Evolutionary conservation across 2,329 filamentous ascomycete genomes (phyloP).

Genomic region (Xylaria sp.): DNA sequence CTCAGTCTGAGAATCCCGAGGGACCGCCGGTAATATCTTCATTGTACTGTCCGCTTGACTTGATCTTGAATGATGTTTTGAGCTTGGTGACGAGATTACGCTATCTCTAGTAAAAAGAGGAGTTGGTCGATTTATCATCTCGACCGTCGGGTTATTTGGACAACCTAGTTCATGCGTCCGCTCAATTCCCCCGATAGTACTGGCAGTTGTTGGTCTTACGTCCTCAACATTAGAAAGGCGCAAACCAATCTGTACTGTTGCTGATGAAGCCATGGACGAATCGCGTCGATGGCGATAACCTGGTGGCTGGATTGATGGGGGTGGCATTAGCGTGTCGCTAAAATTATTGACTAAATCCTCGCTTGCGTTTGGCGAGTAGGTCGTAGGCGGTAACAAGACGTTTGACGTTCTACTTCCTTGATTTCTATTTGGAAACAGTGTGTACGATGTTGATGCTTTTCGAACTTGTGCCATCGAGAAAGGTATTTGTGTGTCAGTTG

Average conservation of each 20-base stretch:
- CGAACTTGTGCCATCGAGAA: slow-evolving; percentile 47
- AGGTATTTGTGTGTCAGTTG: slow-evolving; percentile 50
- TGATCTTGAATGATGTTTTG: slow-evolving; percentile 39
- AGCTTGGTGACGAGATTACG: slow-evolving; percentile 43
- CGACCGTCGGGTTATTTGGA: slow-evolving; percentile 43
- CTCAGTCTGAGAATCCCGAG: slow-evolving; percentile 42
- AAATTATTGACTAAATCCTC: slow-evolving; percentile 31
- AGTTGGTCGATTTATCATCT: slow-evolving; percentile 46
- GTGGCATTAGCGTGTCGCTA: slow-evolving; percentile 55
- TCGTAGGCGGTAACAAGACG: slow-evolving; percentile 60
- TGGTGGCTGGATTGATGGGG: slow-evolving; percentile 56
- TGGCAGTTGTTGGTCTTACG: slow-evolving; percentile 55
- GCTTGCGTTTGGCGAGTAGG: slow-evolving; percentile 54
- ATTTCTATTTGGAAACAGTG: slow-evolving; percentile 53
- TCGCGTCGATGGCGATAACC: slow-evolving; percentile 63
- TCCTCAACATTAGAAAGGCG: slow-evolving; percentile 71
- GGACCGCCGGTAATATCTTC: slow-evolving; percentile 54
- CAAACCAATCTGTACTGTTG: slow-evolving; percentile 77
- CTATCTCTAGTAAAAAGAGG: slow-evolving; percentile 46
- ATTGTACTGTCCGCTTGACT: slow-evolving; percentile 29
- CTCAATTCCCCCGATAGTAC: slow-evolving; percentile 49
- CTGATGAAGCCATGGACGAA: slow-evolving; percentile 72
- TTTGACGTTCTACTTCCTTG: slow-evolving; percentile 50
- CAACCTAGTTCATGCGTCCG: slow-evolving; percentile 56
- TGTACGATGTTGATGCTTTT: slow-evolving; percentile 54